Base-by-base conservation (phyloP, 768 basidiomycete species). In the Serpula lacrymans region DNA sequence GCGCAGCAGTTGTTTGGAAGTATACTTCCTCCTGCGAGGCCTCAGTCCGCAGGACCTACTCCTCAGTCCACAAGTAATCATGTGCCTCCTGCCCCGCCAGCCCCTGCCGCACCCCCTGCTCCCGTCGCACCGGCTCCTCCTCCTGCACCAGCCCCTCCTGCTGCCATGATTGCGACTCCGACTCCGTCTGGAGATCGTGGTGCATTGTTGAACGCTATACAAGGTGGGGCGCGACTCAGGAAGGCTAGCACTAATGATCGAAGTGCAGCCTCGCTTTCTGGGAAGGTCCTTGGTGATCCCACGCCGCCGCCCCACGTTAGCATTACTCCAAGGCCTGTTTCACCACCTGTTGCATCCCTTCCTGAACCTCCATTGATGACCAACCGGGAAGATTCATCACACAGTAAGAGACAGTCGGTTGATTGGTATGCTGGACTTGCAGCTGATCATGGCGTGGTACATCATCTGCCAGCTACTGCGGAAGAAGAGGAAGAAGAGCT, bases 341-440 rank as follows among this genome's bases (percentile, higher is more conserved):
- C 75, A 16, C 72, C 77, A 3, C 66, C 68, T 21, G 43, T 48
- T 10, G 51, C 57, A 26, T 44, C 46, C 6, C 30, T 39, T 1
- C 46, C 52, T 10, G 51, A 21, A 29, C 44, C 26, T 16, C 45
- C 50, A 17, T 28, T 34, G 2, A 54, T 55, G 39, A 48, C 28
- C 13, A 24, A 42, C 37, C 41, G 30, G 35, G 41, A 27, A 27
- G 60, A 51, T 24, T 41, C 48, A 26, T 47, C 56, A 26, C 64
- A 72, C 24, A 72, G 63, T 40, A 77, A 84, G 52, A 70, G 82
- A 44, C 85, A 92, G 60, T 85, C 83, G 6, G 84, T 95, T 3
- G 93, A 91, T 53, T 98, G 94, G 94, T 92, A 89, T 57, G 77
- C 82, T 37, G 85, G 84, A 23, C 71, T 95, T 10, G 92, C 94